phyloP scores from a whole-genome alignment of 345 rosid species.

The Moringa oleifera region DNA sequence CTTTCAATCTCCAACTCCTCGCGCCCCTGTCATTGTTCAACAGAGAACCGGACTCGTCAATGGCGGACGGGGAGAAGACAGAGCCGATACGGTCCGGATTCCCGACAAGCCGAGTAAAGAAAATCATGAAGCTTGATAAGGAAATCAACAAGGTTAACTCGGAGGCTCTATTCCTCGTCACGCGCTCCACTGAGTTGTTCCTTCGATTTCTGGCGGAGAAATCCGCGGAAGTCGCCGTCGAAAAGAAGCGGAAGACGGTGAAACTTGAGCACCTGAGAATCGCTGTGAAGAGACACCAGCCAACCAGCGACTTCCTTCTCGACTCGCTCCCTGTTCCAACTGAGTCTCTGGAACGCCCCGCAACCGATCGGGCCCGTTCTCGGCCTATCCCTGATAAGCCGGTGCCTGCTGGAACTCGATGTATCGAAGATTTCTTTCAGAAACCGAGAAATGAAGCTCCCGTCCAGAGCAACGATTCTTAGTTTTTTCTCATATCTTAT shows the following conservation, averaged over 20 bases:
- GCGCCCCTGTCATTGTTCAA: too few relatives aligned
- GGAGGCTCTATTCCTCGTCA: constrained; percentile 64
- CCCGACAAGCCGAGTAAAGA: constrained; percentile 67
- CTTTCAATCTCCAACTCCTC: background rate
- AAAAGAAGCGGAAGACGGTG: constrained; percentile 72
- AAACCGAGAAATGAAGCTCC: constrained; percentile 37
- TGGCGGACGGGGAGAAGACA: constrained; percentile 56
- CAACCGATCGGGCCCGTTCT: constrained; percentile 19
- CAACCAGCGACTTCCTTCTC: constrained; percentile 73
- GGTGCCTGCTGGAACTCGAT: constrained; percentile 45
- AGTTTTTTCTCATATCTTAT: constrained; percentile 11
- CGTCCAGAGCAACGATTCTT: constrained; percentile 26
- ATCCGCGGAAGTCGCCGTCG: constrained; percentile 42
- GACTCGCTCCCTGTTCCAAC: constrained; percentile 69
- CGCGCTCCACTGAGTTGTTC: constrained; percentile 62
- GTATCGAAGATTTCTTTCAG: constrained; percentile 62
- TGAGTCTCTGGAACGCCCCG: constrained; percentile 23
- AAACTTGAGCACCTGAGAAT: constrained; percentile 58
- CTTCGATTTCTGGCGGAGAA: constrained; percentile 68
- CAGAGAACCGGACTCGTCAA: constrained; percentile 12
- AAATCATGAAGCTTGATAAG: constrained; percentile 77
- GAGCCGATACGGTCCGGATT: constrained; percentile 39
- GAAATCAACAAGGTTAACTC: constrained; percentile 83
- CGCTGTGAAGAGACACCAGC: constrained; percentile 74
- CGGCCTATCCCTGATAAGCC: constrained; percentile 24